Percentiles rank a stretch among this genome's conserved stretches.
Conservation (phyloP, 169 alveolate species). For the Plasmodium gaboni region DNA sequence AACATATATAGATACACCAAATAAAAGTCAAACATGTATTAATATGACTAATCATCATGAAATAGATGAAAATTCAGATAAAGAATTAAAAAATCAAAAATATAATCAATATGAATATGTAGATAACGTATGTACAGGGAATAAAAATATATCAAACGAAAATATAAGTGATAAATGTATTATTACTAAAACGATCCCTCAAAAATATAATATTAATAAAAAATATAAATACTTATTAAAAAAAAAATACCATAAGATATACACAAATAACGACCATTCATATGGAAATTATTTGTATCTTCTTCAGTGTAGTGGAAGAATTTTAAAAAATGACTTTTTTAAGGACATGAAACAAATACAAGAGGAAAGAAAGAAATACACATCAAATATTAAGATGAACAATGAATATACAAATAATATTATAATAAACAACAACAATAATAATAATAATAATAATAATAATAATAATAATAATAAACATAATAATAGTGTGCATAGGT, state of each 20-base stretch:
- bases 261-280: conserved; percentile 3
- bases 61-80: too few species aligned
- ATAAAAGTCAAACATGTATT: too few species aligned
- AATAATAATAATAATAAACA: too few species aligned
- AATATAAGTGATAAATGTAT: too few species aligned
- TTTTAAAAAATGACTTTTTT: conserved; percentile 53
- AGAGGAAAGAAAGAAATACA: conserved; percentile 1
- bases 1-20: too few species aligned
- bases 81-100: too few species aligned
- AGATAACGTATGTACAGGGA: too few species aligned
- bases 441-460: not conserved
- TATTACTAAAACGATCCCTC: too few species aligned
- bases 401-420: not conserved
- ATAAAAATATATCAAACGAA: too few species aligned
- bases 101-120: too few species aligned
- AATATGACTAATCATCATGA: too few species aligned
- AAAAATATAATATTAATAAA: not conserved
- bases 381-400: not conserved
- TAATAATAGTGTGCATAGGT: not conserved
- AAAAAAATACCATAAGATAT: conserved; percentile 1
- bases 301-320: conserved; percentile 73
- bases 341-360: conserved; percentile 48
- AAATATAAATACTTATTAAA: conserved; percentile 58
- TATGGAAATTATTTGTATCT: conserved; percentile 30
- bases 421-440: not conserved